Evolutionary conservation across 306 rosid species (phyloP).

Genomic region (Malus sieversii): DNA sequence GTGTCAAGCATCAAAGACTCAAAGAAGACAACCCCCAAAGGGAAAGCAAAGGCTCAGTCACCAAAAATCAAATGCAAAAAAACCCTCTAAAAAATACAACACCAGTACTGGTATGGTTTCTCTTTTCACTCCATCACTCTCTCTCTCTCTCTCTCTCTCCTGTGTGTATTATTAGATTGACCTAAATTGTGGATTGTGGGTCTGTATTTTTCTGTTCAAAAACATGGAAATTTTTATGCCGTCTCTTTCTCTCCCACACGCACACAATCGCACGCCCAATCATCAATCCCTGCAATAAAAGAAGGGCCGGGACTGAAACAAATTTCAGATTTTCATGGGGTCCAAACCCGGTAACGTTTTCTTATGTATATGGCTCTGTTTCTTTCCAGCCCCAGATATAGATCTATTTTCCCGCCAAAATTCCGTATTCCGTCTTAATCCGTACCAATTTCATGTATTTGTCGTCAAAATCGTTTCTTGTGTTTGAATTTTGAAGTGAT

Average conservation of each 20-base stretch:
- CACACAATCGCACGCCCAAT: not conserved
- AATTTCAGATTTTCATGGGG: slow-evolving; percentile 6
- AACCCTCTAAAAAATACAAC: not conserved
- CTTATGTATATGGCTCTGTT: not conserved
- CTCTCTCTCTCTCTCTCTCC: not conserved
- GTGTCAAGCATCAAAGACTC: slow-evolving; percentile 9
- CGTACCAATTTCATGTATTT: slow-evolving; percentile 9
- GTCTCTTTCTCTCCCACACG: slow-evolving; percentile 16
- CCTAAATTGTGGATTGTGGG: slow-evolving; percentile 4
- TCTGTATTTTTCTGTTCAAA: slow-evolving; percentile 5
- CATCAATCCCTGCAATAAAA: slow-evolving; percentile 28
- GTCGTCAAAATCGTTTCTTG: slow-evolving; percentile 4
- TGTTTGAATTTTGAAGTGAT: not conserved
- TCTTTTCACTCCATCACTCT: not conserved
- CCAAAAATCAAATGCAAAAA: slow-evolving; percentile 2
- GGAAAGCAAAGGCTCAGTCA: slow-evolving; percentile 6
- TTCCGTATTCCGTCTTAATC: slow-evolving; percentile 15
- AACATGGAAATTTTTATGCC: slow-evolving; percentile 17
- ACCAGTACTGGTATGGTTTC: slow-evolving; percentile 15
- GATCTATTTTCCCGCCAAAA: slow-evolving; percentile 52
- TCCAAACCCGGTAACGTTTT: not conserved
- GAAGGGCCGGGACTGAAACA: slow-evolving; percentile 27
- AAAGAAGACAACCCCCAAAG: not conserved
- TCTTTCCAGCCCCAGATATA: slow-evolving; percentile 27
- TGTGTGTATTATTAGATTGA: slow-evolving; percentile 2